These are phyloP conservation scores for Phytophthora vignae DNA, from an alignment of 352 stramenopile species.

Conservation along the genomic window DNA sequence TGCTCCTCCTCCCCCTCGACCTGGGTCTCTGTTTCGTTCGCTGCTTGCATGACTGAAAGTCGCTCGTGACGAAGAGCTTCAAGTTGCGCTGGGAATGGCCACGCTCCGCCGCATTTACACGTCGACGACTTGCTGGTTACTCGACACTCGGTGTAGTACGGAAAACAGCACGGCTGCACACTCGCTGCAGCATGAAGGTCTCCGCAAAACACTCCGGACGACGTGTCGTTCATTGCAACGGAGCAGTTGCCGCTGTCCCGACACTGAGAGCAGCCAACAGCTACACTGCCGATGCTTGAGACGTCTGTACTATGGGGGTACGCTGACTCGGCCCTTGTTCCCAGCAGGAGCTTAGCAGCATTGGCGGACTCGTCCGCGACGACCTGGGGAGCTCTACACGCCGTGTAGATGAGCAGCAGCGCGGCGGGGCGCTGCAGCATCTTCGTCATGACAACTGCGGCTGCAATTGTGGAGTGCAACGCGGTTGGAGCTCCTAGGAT, in stretches of 20 bases:
- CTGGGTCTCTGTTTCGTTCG: constrained; percentile 17
- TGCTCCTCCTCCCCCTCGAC: constrained; percentile 8
- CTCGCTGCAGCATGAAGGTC: constrained; percentile 52
- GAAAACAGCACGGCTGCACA: constrained; percentile 65
- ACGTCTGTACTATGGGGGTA: constrained; percentile 1
- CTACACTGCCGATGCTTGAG: constrained; percentile 25
- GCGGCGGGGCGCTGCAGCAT: constrained; percentile 5
- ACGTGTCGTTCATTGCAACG: constrained; percentile 55
- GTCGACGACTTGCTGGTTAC: constrained; percentile 55
- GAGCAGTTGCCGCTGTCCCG: constrained; percentile 76
- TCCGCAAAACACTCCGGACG: constrained; percentile 72
- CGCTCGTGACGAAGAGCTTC: constrained; percentile 28
- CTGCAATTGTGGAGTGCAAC: constrained; percentile 27
- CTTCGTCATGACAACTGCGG: constrained; percentile 7
- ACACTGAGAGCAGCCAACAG: constrained; percentile 58
- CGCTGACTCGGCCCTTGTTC: constrained; percentile 1
- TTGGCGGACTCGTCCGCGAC: background rate
- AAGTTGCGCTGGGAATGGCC: constrained; percentile 9
- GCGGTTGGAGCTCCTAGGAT: constrained; percentile 21
- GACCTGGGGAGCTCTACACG: constrained; percentile 3
- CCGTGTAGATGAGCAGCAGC: constrained; percentile 16
- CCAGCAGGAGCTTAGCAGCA: constrained; percentile 7
- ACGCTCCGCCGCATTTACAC: constrained; percentile 64
- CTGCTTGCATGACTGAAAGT: constrained; percentile 20
- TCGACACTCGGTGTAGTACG: constrained; percentile 73